A percentile compares a stretch with the other conserved stretches of the same genome.
These are phyloP conservation scores for Ceratopteris richardii DNA, from an alignment of 75 land plant species.

Conservation along the genomic window DNA sequence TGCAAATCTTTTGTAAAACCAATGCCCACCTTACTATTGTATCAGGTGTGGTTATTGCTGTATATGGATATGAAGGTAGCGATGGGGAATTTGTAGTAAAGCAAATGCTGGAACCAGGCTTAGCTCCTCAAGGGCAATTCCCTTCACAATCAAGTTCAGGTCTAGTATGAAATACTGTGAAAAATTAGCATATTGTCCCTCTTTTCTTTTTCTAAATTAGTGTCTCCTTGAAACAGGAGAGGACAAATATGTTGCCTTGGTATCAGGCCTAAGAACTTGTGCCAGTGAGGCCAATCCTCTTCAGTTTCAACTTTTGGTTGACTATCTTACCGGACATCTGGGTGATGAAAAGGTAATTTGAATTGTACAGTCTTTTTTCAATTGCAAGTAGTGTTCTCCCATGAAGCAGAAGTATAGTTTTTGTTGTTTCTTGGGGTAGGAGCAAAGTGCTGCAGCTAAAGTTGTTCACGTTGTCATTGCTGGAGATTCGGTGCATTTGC, in stretches of 20 bases:
- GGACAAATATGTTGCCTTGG: slow-evolving; percentile 81
- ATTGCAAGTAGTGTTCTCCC: not conserved
- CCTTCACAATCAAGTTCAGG: slow-evolving; percentile 20
- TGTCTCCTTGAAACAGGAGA: slow-evolving; percentile 30
- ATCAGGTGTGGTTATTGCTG: slow-evolving; percentile 75
- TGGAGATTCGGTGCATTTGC: slow-evolving; percentile 79
- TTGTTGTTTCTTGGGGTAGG: slow-evolving; percentile 35
- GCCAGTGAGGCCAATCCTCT: slow-evolving; percentile 64
- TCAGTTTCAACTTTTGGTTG: slow-evolving; percentile 87
- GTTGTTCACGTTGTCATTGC: slow-evolving; percentile 85
- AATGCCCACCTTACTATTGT: not conserved
- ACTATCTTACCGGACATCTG: slow-evolving; percentile 86
- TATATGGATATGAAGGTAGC: slow-evolving; percentile 69
- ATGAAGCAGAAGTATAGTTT: no score
- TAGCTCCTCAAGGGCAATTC: slow-evolving; percentile 62
- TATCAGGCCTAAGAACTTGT: slow-evolving; percentile 80
- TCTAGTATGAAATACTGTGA: no score
- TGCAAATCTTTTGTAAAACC: no score
- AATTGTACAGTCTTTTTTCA: slow-evolving; percentile 1
- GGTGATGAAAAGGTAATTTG: slow-evolving; percentile 76
- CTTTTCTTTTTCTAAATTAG: no score
- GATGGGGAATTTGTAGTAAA: slow-evolving; percentile 80
- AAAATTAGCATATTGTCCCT: no score
- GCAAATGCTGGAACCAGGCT: slow-evolving; percentile 81
- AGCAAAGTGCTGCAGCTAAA: slow-evolving; percentile 72